These are phyloP conservation scores for Cordyceps sp. DNA, from an alignment of 2,329 filamentous ascomycete species.

Conservation along the genomic window DNA sequence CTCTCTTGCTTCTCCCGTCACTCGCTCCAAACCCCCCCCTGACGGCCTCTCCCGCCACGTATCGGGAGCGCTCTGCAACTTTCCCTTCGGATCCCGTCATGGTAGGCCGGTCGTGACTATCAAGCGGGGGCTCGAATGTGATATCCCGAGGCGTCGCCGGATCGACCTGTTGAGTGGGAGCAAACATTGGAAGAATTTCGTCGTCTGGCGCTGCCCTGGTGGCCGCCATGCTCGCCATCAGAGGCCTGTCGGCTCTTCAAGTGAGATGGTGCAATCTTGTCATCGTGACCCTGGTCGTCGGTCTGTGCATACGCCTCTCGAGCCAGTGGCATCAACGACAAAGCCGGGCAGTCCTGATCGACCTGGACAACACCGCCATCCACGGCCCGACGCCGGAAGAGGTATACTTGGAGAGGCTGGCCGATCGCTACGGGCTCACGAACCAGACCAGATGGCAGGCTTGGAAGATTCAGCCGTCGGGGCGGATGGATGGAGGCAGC, in stretches of 20 bases:
- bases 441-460: slow-evolving; percentile 16
- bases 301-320: slow-evolving; percentile 9
- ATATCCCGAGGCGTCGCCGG: too few relatives aligned
- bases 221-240: slow-evolving; percentile 10
- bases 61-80: too few relatives aligned
- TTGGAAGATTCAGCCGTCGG: slow-evolving; percentile 14
- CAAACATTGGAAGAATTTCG: background rate
- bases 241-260: slow-evolving; percentile 8
- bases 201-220: slow-evolving; percentile 2
- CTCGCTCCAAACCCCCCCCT: too few relatives aligned
- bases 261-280: slow-evolving; percentile 9
- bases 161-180: too few relatives aligned
- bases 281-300: slow-evolving; percentile 9
- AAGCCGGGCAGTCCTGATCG: slow-evolving; percentile 1
- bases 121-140: too few relatives aligned
- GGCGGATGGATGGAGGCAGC: slow-evolving; percentile 10
- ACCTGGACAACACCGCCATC: slow-evolving; percentile 2
- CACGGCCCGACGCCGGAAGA: slow-evolving; percentile 11
- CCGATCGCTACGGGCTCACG: slow-evolving; percentile 11
- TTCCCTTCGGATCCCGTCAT: too few relatives aligned
- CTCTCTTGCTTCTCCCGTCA: too few relatives aligned
- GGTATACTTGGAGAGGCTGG: slow-evolving; percentile 14
- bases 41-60: too few relatives aligned
- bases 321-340: slow-evolving; percentile 3
- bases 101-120: too few relatives aligned